These are phyloP conservation scores for Alternaria triticimaculans DNA, from an alignment of 2,329 filamentous ascomycete species.

Conservation along the genomic window DNA sequence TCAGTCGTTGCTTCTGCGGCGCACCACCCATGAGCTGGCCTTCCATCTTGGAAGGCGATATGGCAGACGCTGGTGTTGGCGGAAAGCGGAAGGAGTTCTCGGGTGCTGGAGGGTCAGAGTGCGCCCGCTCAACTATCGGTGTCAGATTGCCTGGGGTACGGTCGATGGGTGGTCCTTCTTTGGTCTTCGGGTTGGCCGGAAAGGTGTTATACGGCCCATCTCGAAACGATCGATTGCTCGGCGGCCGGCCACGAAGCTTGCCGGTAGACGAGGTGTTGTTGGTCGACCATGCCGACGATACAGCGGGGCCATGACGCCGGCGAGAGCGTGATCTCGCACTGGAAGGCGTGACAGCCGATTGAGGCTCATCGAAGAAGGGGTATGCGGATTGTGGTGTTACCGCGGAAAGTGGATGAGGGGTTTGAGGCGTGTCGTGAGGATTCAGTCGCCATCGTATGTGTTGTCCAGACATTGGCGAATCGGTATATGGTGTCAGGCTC, in stretches of 20 bases:
- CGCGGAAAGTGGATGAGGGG: conserved; percentile 79
- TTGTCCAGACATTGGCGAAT: conserved; percentile 51
- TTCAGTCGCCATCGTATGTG: conserved; percentile 59
- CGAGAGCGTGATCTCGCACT: conserved; percentile 58
- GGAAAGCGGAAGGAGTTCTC: conserved; percentile 49
- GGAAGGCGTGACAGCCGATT: conserved; percentile 75
- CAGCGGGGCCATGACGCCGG: conserved; percentile 79
- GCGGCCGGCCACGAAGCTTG: conserved; percentile 80
- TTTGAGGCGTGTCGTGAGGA: conserved; percentile 67
- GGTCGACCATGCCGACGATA: conserved; percentile 88
- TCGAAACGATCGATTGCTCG: conserved; percentile 70
- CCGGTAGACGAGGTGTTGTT: conserved; percentile 67
- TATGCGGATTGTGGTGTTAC: conserved; percentile 69
- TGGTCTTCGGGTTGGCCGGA: conserved; percentile 64
- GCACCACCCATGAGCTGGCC: conserved; percentile 24
- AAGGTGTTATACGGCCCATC: conserved; percentile 75
- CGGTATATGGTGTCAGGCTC: conserved; percentile 50
- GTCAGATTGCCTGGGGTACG: conserved; percentile 52
- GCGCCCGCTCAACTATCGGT: conserved; percentile 53
- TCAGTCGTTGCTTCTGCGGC: conserved; percentile 58
- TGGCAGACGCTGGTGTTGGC: conserved; percentile 48
- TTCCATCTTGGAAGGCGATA: conserved; percentile 39
- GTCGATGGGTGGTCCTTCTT: conserved; percentile 56
- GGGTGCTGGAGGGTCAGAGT: conserved; percentile 46
- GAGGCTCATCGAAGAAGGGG: conserved; percentile 66